Conservation (phyloP, 495 filamentous ascomycete species). For the Xanthoparmelia taractica region DNA sequence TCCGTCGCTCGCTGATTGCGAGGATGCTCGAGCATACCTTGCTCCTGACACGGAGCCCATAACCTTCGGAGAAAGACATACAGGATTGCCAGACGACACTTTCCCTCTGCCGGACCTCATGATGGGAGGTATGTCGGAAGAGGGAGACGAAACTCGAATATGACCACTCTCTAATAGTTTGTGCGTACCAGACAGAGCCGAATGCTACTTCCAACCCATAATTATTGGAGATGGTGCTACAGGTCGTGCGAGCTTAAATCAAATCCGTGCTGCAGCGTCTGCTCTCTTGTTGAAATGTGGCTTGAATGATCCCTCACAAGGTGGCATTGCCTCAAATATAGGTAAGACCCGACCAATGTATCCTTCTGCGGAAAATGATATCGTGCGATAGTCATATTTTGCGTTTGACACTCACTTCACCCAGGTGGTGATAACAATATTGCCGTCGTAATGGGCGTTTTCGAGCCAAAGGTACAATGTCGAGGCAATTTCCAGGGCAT, state of each 20-base stretch:
- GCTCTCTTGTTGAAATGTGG: conserved; percentile 4
- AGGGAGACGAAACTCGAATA: background rate
- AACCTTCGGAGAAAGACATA: conserved; percentile 5
- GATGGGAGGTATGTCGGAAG: conserved; percentile 1
- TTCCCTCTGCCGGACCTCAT: background rate
- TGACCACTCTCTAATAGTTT: background rate
- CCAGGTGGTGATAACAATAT: conserved; percentile 17
- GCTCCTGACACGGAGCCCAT: background rate
- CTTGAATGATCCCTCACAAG: background rate
- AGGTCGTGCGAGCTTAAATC: conserved; percentile 5
- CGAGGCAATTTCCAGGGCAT: background rate
- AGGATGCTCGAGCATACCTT: background rate
- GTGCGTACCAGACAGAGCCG: conserved; percentile 2
- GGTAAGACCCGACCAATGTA: background rate
- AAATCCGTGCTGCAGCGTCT: conserved; percentile 8
- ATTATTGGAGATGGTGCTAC: conserved; percentile 8
- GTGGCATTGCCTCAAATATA: conserved; percentile 11
- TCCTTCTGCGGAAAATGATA: background rate
- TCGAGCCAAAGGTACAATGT: conserved; percentile 6
- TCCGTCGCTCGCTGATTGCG: conserved; percentile 7
- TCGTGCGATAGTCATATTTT: background rate
- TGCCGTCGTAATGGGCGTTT: conserved; percentile 3
- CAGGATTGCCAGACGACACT: conserved; percentile 1
- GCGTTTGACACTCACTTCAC: background rate
- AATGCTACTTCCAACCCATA: conserved; percentile 9